phyloP scores from a whole-genome alignment of 2,329 filamentous ascomycete species.

The Zymoseptoria ardabiliae region DNA sequence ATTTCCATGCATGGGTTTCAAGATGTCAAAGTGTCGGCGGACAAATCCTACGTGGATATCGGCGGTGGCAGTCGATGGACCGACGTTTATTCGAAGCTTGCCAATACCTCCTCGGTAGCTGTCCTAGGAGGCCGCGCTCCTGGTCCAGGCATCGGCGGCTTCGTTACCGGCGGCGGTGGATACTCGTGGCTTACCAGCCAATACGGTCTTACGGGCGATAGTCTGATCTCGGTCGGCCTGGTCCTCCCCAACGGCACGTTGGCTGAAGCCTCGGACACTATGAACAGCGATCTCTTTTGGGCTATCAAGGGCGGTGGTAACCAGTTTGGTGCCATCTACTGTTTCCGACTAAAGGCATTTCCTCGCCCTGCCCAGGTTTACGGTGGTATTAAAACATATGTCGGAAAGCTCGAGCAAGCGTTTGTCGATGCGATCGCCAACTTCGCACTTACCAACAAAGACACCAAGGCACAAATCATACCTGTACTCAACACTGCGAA shows the following conservation, averaged over 20 bases:
- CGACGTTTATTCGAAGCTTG: slow-evolving; percentile 9
- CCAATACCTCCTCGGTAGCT: slow-evolving; percentile 1
- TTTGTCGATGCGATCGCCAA: slow-evolving; percentile 3
- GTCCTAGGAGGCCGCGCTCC: slow-evolving; percentile 7
- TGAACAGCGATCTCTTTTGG: slow-evolving; percentile 27
- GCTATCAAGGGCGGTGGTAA: slow-evolving; percentile 6
- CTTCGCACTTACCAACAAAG: slow-evolving; percentile 2
- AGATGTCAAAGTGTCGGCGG: slow-evolving; percentile 1
- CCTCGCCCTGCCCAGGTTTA: slow-evolving; percentile 2
- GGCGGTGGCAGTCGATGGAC: slow-evolving; percentile 5
- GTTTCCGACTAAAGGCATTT: neutral
- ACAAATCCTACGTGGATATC: slow-evolving; percentile 1
- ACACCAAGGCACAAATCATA: slow-evolving; percentile 6
- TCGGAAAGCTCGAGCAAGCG: neutral
- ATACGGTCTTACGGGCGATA: slow-evolving; percentile 6
- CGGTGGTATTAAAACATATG: slow-evolving; percentile 1
- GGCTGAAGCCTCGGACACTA: neutral
- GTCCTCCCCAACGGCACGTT: slow-evolving; percentile 6
- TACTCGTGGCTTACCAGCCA: slow-evolving; percentile 7
- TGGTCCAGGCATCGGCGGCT: slow-evolving; percentile 8
- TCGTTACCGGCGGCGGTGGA: slow-evolving; percentile 6
- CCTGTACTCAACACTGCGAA: neutral
- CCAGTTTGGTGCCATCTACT: slow-evolving; percentile 4
- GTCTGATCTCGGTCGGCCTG: slow-evolving; percentile 1
- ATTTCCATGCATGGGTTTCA: slow-evolving; percentile 5